Evolutionary conservation across 2,329 filamentous ascomycete species (phyloP).

Genomic region (Ophiostoma angusticollis): DNA sequence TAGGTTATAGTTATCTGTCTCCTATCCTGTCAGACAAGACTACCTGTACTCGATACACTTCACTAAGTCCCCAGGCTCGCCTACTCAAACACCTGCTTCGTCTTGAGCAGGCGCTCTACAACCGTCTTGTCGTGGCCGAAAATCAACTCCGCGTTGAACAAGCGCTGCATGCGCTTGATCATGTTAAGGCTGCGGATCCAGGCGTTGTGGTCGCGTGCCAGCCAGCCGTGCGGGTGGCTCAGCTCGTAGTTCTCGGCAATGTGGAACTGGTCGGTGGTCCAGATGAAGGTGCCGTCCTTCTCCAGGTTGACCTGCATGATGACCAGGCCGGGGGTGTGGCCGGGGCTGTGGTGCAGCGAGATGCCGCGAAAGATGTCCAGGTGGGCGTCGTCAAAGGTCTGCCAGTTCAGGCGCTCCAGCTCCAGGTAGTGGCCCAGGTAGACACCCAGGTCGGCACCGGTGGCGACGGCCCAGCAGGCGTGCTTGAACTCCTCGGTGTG

Average conservation of each 20-base stretch:
- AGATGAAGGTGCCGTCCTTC: slow-evolving; percentile 7
- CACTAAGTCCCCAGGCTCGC: no score
- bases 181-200: slow-evolving; percentile 7
- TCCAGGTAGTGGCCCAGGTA: slow-evolving; percentile 7
- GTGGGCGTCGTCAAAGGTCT: slow-evolving; percentile 6
- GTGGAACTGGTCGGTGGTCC: slow-evolving; percentile 9
- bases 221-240: slow-evolving; percentile 5
- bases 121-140: slow-evolving; percentile 7
- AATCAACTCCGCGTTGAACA: slow-evolving; percentile 5
- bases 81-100: slow-evolving; percentile 6
- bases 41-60: no score
- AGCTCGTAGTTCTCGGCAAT: slow-evolving; percentile 8
- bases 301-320: slow-evolving; percentile 9
- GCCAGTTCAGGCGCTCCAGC: slow-evolving; percentile 6
- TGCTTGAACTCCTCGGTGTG: slow-evolving; percentile 9
- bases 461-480: slow-evolving; percentile 7
- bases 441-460: slow-evolving; percentile 6
- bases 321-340: slow-evolving; percentile 5
- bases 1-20: no score
- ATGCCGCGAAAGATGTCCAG: slow-evolving; percentile 7
- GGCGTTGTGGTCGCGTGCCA: slow-evolving; percentile 8
- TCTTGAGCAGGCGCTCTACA: neutral
- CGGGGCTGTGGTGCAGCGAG: slow-evolving; percentile 6
- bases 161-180: slow-evolving; percentile 4
- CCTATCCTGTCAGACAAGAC: no score